A percentile compares a stretch with the other conserved stretches of the same genome.
phyloP scores from a whole-genome alignment of 164 flowering plant genomes.

The Houttuynia cordata region DNA sequence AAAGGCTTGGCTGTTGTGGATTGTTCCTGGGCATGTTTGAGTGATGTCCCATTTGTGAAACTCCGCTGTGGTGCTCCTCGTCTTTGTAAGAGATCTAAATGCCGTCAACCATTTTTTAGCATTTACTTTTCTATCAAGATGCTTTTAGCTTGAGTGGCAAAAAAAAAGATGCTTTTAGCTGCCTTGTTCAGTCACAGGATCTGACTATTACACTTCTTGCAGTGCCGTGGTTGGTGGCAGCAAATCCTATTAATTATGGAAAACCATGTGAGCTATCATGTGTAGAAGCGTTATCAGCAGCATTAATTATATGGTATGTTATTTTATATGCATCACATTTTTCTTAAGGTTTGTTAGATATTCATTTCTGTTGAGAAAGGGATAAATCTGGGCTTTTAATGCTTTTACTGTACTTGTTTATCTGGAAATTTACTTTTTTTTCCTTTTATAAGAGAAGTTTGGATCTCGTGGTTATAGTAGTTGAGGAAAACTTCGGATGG shows the following conservation, averaged over 20 bases:
- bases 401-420: too few species aligned
- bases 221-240: slow-evolving; percentile 99
- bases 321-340: background rate
- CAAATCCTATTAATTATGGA: slow-evolving; percentile 97
- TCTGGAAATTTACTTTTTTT: too few species aligned
- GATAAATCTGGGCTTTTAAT: too few species aligned
- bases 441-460: too few species aligned
- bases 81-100: slow-evolving; percentile 45
- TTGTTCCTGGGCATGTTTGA: slow-evolving; percentile 97
- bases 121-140: background rate
- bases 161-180: background rate
- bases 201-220: slow-evolving; percentile 12
- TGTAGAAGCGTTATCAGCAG: slow-evolving; percentile 95
- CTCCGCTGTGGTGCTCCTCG: slow-evolving; percentile 91
- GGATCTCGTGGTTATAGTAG: too few species aligned
- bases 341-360: background rate
- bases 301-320: slow-evolving; percentile 71
- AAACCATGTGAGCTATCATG: slow-evolving; percentile 94
- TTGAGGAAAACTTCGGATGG: too few species aligned
- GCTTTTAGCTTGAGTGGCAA: background rate
- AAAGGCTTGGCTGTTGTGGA: slow-evolving; percentile 96
- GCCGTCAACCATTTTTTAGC: background rate
- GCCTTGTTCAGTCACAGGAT: background rate
- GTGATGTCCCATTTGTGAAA: slow-evolving; percentile 90
- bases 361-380: background rate